Base-by-base conservation (phyloP, 139 green algal genomes). In the Asterochloris erici region DNA sequence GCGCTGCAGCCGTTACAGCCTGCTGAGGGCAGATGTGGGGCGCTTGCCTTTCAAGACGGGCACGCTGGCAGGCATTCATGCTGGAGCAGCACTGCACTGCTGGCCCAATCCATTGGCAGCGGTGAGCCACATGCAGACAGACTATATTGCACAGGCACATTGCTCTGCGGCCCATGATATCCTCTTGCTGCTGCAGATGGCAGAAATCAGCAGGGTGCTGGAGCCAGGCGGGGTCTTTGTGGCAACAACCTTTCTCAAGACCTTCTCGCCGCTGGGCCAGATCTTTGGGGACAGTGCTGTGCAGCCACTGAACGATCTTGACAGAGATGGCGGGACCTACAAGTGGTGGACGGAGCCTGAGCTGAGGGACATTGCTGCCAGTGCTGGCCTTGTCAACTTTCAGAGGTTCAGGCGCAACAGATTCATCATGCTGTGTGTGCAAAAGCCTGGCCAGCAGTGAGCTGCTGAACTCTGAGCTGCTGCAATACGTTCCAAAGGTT, bases 51-150 rank as follows among this genome's bases (percentile, higher is more conserved):
- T 99, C 78, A 77, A 85, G 26, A 96, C 93, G 0, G 94, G 89
- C 73, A 90, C 68, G 16, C 80, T 99, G n/a, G 89, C 91, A 23
- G 96, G 90, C 54, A 93, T 99, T 17, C 96, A 99, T 86, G 96
- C 96, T 24, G 95, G 95, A 29, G 96, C 96, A 11, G 96, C 96
- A 76, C 95, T 99, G 62, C 96, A 99, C 90, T 99, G 96, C 90
- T 99, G 96, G 96, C 95, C 95, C 19, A 90, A 95, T 63, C 92
- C 94, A 9, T 83, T 86, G 69, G 84, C 85, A 15, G 93, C 90
- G 17, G 84, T 87, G 68, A 21, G 60, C 29, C 19, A 68, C 14
- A 16, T 11, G 27, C 29, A 17, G 1, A 21, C 27, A 12, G 13
- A 14, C 19, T 81, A 0, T 63, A 60, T 61, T 47, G 24, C 54